A percentile compares a stretch with the other conserved stretches of the same genome.
Conservation (phyloP, 371 early-diverging fungal genomes). For the Mucor indicus region DNA sequence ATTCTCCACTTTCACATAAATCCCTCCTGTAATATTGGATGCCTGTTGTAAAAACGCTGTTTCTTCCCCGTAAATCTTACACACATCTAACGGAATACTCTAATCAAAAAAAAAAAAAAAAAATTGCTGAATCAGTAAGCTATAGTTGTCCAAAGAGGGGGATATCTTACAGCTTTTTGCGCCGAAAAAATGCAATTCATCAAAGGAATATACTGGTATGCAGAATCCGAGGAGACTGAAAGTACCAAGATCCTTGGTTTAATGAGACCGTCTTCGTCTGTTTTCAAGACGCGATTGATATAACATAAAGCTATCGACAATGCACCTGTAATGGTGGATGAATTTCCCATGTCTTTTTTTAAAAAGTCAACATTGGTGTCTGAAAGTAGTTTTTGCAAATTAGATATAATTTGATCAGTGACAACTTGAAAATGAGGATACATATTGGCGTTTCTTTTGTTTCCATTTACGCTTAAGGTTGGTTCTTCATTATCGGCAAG, state of each 20-base stretch:
- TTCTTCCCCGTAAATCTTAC: constrained; percentile 74
- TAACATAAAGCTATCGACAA: constrained; percentile 66
- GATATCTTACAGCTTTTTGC: constrained; percentile 71
- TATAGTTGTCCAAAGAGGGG: not conserved
- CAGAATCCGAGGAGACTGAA: constrained; percentile 83
- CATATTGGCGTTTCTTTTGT: constrained; percentile 52
- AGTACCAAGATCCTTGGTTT: constrained; percentile 84
- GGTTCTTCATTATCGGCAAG: constrained; percentile 34
- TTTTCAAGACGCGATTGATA: constrained; percentile 61
- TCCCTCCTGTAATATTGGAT: constrained; percentile 85
- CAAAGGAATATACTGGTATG: constrained; percentile 88
- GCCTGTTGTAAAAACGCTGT: constrained; percentile 93
- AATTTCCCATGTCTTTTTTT: constrained; percentile 39
- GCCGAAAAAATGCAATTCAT: constrained; percentile 98
- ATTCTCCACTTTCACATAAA: constrained; percentile 67
- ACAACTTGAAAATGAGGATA: constrained; percentile 63
- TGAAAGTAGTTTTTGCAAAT: constrained; percentile 42
- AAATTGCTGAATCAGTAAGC: not conserved
- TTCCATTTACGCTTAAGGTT: constrained; percentile 7
- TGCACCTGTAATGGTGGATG: constrained; percentile 53
- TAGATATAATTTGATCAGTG: constrained; percentile 52
- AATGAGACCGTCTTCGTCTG: constrained; percentile 57
- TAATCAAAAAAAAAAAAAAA: constrained; percentile 15
- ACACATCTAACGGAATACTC: constrained; percentile 86
- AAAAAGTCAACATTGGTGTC: constrained; percentile 39